Percentiles rank a stretch among this genome's conserved stretches.
phyloP scores from a whole-genome alignment of 2,329 filamentous ascomycete species.

The Trichoderma harzianum region DNA sequence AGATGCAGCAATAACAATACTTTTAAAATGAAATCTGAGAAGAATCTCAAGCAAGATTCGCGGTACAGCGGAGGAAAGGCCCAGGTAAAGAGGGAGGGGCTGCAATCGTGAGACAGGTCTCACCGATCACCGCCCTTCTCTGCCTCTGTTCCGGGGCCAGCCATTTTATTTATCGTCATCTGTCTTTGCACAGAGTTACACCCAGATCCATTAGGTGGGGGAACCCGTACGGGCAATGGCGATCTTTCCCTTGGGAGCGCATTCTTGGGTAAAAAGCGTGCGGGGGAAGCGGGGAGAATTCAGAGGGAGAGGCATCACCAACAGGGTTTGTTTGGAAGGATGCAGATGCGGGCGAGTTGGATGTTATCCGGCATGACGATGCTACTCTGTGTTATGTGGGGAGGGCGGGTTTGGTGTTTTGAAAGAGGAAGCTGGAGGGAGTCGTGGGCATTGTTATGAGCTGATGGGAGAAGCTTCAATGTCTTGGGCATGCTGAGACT shows the following conservation, averaged over 20 bases:
- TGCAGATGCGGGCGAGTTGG: background rate
- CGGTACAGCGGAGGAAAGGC: background rate
- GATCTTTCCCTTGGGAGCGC: slow-evolving; percentile 1
- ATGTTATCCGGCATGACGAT: slow-evolving; percentile 1
- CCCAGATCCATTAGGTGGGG: slow-evolving; percentile 8
- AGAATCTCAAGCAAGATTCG: background rate
- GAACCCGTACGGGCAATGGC: background rate
- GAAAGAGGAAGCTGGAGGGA: slow-evolving; percentile 13
- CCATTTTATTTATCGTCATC: slow-evolving; percentile 14
- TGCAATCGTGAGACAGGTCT: background rate
- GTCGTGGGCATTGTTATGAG: background rate
- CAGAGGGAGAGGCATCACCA: background rate
- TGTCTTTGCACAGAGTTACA: slow-evolving; percentile 12
- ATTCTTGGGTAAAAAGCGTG: slow-evolving; percentile 11
- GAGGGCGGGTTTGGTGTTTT: background rate
- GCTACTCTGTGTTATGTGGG: background rate
- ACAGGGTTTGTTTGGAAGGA: background rate
- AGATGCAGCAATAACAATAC: background rate
- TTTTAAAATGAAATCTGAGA: background rate
- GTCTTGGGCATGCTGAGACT: background rate
- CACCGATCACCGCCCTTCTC: background rate
- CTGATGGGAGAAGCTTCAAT: background rate
- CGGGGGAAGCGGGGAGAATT: slow-evolving; percentile 15
- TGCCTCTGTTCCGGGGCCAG: background rate
- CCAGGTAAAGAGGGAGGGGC: background rate